These are phyloP conservation scores for Rhodotorula babjevae DNA, from an alignment of 768 basidiomycete genomes.

Conservation along the genomic window DNA sequence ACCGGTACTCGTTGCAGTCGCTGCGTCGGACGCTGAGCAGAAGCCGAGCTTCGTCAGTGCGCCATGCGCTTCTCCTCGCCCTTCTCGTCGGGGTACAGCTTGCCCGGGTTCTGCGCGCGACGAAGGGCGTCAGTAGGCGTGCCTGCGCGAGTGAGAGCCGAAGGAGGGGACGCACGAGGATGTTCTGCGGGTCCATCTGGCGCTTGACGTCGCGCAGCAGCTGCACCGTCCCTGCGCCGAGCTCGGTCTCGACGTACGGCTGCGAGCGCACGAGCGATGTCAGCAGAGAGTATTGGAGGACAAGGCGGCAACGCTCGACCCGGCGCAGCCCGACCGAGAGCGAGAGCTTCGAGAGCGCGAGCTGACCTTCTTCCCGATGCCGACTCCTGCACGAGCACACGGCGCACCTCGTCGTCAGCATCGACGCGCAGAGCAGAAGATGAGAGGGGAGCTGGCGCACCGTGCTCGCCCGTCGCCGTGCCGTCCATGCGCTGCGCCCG, in stretches of 20 bases:
- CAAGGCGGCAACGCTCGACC: not conserved
- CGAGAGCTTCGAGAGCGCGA: not conserved
- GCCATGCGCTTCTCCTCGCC: not conserved
- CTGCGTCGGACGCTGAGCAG: too few species aligned
- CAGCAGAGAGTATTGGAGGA: too few species aligned
- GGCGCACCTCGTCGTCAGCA: not conserved
- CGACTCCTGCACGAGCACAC: not conserved
- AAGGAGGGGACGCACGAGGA: conserved; percentile 51
- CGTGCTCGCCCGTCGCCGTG: conserved; percentile 50
- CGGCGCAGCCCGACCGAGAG: too few species aligned
- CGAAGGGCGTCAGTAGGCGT: not conserved
- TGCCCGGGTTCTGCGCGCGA: conserved; percentile 25
- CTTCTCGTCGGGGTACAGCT: conserved; percentile 25
- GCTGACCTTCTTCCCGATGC: conserved; percentile 23
- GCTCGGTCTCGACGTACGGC: conserved; percentile 71
- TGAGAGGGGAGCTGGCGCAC: not conserved
- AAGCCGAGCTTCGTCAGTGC: too few species aligned
- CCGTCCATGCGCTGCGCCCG: conserved; percentile 50
- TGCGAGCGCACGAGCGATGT: not conserved
- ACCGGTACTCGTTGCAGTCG: not conserved
- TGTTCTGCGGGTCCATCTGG: conserved; percentile 69
- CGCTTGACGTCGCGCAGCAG: conserved; percentile 78
- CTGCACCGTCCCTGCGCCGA: conserved; percentile 74
- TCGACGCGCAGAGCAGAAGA: not conserved
- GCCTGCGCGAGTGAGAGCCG: too few species aligned